These are phyloP conservation scores for Plectosphaerella cucumerina DNA, from an alignment of 2,329 filamentous ascomycete species.

Conservation along the genomic window DNA sequence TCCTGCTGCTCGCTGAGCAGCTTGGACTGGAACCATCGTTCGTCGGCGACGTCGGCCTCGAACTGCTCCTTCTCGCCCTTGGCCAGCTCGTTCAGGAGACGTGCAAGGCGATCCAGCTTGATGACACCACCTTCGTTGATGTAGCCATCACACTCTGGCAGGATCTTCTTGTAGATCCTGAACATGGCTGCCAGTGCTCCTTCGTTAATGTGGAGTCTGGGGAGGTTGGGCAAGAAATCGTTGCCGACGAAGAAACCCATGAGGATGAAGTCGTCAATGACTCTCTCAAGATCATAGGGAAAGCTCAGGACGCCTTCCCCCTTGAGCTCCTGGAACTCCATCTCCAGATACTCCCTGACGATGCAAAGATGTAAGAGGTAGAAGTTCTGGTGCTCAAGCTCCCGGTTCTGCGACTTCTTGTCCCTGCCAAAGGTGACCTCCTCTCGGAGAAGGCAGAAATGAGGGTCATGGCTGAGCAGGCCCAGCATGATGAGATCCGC, in stretches of 20 bases:
- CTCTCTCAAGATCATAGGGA: constrained; percentile 85
- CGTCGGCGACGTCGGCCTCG: constrained; percentile 82
- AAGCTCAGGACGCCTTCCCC: constrained; percentile 68
- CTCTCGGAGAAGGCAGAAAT: constrained; percentile 94
- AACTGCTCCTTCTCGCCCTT: constrained; percentile 92
- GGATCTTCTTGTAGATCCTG: constrained; percentile 84
- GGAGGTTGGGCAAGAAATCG: constrained; percentile 96
- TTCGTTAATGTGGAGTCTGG: constrained; percentile 96
- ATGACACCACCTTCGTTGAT: constrained; percentile 95
- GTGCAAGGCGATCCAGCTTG: constrained; percentile 73
- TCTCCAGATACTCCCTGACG: constrained; percentile 91
- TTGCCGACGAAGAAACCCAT: constrained; percentile 99
- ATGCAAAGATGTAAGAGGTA: constrained; percentile 96
- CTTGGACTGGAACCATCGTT: constrained; percentile 89
- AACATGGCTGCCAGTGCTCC: constrained; percentile 97
- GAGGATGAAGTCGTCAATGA: constrained; percentile 98
- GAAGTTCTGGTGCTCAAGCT: constrained; percentile 98
- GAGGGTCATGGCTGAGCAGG: constrained; percentile 92
- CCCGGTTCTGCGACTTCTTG: constrained; percentile 77
- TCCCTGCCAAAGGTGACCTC: constrained; percentile 95
- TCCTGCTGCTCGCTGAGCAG: constrained; percentile 60
- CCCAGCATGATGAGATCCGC: constrained; percentile 99
- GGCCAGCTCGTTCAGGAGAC: constrained; percentile 77
- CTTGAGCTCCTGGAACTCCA: constrained; percentile 94
- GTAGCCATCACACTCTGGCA: constrained; percentile 86